These are phyloP conservation scores for Lindgomyces ingoldianus DNA, from an alignment of 495 filamentous ascomycete species.

Conservation along the genomic window DNA sequence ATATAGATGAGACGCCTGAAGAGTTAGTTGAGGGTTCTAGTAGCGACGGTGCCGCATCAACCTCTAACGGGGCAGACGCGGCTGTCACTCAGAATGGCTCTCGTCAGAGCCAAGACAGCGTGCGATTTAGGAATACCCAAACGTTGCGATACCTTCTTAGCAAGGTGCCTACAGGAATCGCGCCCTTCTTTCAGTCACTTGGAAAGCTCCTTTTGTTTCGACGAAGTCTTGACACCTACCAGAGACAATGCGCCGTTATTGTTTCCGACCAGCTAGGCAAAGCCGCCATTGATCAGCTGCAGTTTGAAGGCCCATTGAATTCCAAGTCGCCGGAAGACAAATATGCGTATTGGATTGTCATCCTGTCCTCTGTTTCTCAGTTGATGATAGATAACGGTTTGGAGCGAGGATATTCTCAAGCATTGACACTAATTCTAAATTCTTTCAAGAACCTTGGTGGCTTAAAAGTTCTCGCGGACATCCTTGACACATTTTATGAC, in stretches of 20 bases:
- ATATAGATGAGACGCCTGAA: constrained; percentile 3
- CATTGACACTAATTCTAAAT: constrained; percentile 77
- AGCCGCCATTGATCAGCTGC: constrained; percentile 66
- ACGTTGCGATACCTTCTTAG: constrained; percentile 74
- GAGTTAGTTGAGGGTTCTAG: constrained; percentile 10
- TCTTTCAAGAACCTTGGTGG: constrained; percentile 83
- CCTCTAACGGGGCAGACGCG: not conserved
- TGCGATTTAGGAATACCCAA: constrained; percentile 74
- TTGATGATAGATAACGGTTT: constrained; percentile 68
- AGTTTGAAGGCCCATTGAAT: constrained; percentile 49
- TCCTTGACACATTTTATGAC: constrained; percentile 70
- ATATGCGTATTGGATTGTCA: constrained; percentile 78
- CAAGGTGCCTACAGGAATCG: constrained; percentile 68
- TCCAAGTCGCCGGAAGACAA: constrained; percentile 51
- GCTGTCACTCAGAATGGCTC: not conserved
- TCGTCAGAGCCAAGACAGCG: constrained; percentile 42
- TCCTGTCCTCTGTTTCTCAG: constrained; percentile 73
- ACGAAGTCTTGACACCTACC: constrained; percentile 62
- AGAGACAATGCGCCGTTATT: constrained; percentile 65
- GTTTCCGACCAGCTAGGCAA: constrained; percentile 79
- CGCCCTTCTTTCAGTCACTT: constrained; percentile 75
- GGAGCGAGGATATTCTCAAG: constrained; percentile 63
- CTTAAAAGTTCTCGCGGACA: constrained; percentile 68
- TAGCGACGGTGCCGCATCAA: constrained; percentile 2
- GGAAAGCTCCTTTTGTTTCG: constrained; percentile 77